Percentiles rank a stretch among this genome's conserved stretches.
Conservation (phyloP, 2,329 filamentous ascomycete species). For the Epichloe brachyelytri region DNA sequence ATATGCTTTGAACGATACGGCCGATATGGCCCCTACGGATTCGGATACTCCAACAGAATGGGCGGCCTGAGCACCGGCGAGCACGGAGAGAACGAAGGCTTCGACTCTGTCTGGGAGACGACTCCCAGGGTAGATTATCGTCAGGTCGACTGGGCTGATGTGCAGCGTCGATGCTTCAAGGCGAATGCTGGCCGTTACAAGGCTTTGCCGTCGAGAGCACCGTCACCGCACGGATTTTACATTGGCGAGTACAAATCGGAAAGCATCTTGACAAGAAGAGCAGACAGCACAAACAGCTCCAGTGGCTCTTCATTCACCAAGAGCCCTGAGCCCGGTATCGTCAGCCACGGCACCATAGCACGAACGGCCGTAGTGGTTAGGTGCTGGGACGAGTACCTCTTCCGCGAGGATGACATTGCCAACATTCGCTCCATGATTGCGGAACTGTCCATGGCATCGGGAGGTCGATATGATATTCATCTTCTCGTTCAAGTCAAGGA, state of each 20-base stretch:
- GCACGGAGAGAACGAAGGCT: slow-evolving; percentile 69
- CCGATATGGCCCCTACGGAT: slow-evolving; percentile 75
- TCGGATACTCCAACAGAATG: slow-evolving; percentile 66
- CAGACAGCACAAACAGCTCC: neutral
- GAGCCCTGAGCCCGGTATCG: slow-evolving; percentile 3
- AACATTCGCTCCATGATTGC: slow-evolving; percentile 74
- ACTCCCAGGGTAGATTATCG: slow-evolving; percentile 64
- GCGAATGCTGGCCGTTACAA: slow-evolving; percentile 61
- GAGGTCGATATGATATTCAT: slow-evolving; percentile 77
- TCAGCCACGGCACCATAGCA: slow-evolving; percentile 13
- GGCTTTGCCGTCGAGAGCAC: slow-evolving; percentile 25
- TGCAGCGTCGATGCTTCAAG: slow-evolving; percentile 59
- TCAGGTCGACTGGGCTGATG: slow-evolving; percentile 64
- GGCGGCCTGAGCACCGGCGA: slow-evolving; percentile 80
- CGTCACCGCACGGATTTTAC: slow-evolving; percentile 38
- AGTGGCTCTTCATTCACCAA: neutral
- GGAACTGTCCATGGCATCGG: slow-evolving; percentile 67
- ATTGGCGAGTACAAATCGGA: slow-evolving; percentile 13
- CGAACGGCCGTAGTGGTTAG: slow-evolving; percentile 67
- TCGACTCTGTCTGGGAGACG: slow-evolving; percentile 65
- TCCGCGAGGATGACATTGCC: slow-evolving; percentile 67
- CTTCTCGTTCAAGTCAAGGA: slow-evolving; percentile 74
- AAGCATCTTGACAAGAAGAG: neutral
- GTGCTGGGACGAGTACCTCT: slow-evolving; percentile 69
- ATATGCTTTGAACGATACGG: slow-evolving; percentile 92